Base-by-base conservation (phyloP, 768 basidiomycete species). In the Punctularia strigosozonata region DNA sequence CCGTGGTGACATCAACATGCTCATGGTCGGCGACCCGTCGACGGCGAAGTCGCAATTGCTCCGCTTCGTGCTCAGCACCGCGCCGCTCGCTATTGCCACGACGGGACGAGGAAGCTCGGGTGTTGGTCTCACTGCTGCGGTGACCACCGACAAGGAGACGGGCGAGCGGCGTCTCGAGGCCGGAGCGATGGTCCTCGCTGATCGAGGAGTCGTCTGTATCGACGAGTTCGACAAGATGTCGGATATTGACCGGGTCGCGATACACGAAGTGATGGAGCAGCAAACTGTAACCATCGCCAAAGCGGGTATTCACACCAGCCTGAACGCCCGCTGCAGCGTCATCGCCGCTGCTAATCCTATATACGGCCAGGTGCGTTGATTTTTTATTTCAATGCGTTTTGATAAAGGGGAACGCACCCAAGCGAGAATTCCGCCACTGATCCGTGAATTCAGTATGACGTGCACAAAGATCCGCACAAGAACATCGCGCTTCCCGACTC, bases 161-260 rank as follows among this genome's bases (percentile, higher is more conserved):
- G 94, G 92, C 38, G 95, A 99, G 55, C 77, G 95, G 43, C 69
- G 95, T 45, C 73, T 99, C 37, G 95, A 99, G 64, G 95, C 95
- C 3, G 95, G 95, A 31, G 95, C 95, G 10, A 99, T 99, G 95
- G 95, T 99, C 39, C 80, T 99, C 43, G 95, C 95, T 21, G 95
- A 99, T 60, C 80, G 94, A 49, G 95, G 95, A 14, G 91, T 99
- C 17, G 94, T 99, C 32, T 99, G 95, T 59, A 98, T 99, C 50
- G 95, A 99, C 60, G 95, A 99, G 62, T 99, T 99, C 53, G 95
- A 99, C 72, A 99, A 99, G 60, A 98, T 99, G 95, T 92, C 89
- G 20, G 95, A 99, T 55, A 73, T 98, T 47, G 95, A 99, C 64
- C 78, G 95, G 48, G 94, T 98, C 15, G 94, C 95, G 24, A 99